Percentiles rank a stretch among this genome's conserved stretches.
These are phyloP conservation scores for Xylaria bambusicola DNA, from an alignment of 495 filamentous ascomycete species.

Conservation along the genomic window DNA sequence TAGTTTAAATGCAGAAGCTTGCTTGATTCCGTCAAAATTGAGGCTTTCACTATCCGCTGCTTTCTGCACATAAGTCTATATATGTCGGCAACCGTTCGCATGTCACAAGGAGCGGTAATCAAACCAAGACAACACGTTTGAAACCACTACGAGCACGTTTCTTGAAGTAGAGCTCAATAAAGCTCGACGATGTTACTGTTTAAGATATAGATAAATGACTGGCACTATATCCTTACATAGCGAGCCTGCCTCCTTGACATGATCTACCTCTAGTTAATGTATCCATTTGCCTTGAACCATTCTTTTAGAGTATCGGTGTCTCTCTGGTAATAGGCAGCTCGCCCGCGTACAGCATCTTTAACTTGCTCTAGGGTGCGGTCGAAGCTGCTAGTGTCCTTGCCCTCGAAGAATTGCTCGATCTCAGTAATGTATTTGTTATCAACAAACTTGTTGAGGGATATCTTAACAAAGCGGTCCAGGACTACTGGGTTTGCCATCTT, in stretches of 20 bases:
- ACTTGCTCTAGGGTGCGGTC: constrained; percentile 77
- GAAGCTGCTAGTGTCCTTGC: constrained; percentile 78
- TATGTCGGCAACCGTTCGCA: no score
- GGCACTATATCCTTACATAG: neutral
- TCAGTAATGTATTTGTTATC: constrained; percentile 68
- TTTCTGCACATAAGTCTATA: no score
- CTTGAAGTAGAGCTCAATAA: neutral
- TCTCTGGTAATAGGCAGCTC: constrained; percentile 73
- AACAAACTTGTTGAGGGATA: constrained; percentile 74
- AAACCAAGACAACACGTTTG: no score
- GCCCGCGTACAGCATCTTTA: constrained; percentile 74
- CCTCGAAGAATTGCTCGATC: constrained; percentile 79
- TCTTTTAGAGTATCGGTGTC: constrained; percentile 68
- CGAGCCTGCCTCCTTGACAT: neutral
- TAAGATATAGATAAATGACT: constrained; percentile 1
- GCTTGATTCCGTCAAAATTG: no score
- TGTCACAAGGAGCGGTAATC: no score
- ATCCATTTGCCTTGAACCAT: constrained; percentile 69
- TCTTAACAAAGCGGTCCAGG: constrained; percentile 81
- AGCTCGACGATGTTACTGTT: neutral
- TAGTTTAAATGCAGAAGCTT: no score
- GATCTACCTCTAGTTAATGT: constrained; percentile 32
- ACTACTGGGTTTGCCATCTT: constrained; percentile 81
- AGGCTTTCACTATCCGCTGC: no score
- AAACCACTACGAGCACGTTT: neutral